Percentiles rank a stretch among this genome's conserved stretches.
Conservation (phyloP, 495 filamentous ascomycete genomes). For the Xylaria telfairii region DNA sequence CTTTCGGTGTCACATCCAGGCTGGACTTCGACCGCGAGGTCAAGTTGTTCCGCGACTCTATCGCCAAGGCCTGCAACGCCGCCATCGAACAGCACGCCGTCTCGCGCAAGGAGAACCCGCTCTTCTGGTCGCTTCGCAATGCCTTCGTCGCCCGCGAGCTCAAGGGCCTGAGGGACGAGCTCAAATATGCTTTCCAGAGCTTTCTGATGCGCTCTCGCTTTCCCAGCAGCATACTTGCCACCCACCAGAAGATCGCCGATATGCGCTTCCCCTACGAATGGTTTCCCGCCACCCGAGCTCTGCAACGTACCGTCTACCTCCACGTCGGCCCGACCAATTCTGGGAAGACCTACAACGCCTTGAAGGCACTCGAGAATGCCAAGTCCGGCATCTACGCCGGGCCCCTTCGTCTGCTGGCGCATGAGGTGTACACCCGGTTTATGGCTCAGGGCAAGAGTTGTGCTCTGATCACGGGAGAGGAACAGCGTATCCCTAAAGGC, state of each 20-base stretch:
- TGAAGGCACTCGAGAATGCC: constrained; percentile 81
- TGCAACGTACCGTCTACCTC: constrained; percentile 84
- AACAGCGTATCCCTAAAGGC: constrained; percentile 65
- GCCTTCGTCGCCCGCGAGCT: constrained; percentile 59
- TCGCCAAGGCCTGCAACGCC: constrained; percentile 44
- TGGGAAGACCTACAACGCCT: constrained; percentile 94
- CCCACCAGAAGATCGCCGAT: constrained; percentile 75
- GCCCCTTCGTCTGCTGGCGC: constrained; percentile 86
- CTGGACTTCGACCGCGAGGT: constrained; percentile 41
- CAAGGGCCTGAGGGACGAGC: constrained; percentile 56
- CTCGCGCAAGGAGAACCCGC: constrained; percentile 49
- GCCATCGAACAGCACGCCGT: constrained; percentile 39
- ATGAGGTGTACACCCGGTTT: constrained; percentile 89
- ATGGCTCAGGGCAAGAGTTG: constrained; percentile 74
- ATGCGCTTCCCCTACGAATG: constrained; percentile 86
- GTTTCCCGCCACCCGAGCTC: constrained; percentile 80
- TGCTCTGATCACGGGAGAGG: constrained; percentile 90
- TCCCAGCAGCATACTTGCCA: constrained; percentile 40
- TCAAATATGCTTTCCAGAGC: constrained; percentile 68
- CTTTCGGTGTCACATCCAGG: constrained; percentile 40
- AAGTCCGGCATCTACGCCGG: constrained; percentile 87
- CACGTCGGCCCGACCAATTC: constrained; percentile 99
- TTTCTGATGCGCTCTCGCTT: constrained; percentile 47
- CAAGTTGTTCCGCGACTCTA: constrained; percentile 42
- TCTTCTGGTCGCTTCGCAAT: constrained; percentile 62